phyloP scores from a whole-genome alignment of 2,329 filamentous ascomycete genomes.

The Aspergillus quadricinctus region DNA sequence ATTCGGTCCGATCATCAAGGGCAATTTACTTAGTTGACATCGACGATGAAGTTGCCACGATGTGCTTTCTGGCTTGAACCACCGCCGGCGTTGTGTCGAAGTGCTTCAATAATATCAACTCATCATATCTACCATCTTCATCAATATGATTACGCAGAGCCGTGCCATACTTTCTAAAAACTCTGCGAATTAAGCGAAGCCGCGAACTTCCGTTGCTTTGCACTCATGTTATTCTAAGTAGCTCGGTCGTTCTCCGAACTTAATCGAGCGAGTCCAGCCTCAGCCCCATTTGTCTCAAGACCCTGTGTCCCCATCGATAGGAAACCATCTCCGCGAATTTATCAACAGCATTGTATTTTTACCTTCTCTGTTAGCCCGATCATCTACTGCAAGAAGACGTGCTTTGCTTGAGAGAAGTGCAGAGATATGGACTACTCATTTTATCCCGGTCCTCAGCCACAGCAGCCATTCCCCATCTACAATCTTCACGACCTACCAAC shows the following conservation, averaged over 20 bases:
- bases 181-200: neutral
- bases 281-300: neutral
- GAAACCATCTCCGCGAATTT: neutral
- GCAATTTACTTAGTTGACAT: neutral
- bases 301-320: neutral
- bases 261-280: neutral
- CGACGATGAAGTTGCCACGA: no score
- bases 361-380: neutral
- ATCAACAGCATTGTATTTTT: neutral
- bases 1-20: neutral
- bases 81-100: neutral
- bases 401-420: neutral
- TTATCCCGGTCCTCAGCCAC: constrained; percentile 40
- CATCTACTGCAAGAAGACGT: neutral
- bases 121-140: neutral
- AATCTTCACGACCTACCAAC: constrained; percentile 46
- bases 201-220: neutral
- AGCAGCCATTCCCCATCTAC: constrained; percentile 49
- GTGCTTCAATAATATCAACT: neutral
- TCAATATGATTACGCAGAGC: neutral
- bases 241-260: neutral
- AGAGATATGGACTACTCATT: constrained; percentile 54
- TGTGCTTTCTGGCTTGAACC: neutral
- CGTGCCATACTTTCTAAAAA: neutral
- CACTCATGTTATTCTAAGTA: neutral